phyloP scores from a whole-genome alignment of 2,329 filamentous ascomycete genomes.

The Fusarium albosuccineum region DNA sequence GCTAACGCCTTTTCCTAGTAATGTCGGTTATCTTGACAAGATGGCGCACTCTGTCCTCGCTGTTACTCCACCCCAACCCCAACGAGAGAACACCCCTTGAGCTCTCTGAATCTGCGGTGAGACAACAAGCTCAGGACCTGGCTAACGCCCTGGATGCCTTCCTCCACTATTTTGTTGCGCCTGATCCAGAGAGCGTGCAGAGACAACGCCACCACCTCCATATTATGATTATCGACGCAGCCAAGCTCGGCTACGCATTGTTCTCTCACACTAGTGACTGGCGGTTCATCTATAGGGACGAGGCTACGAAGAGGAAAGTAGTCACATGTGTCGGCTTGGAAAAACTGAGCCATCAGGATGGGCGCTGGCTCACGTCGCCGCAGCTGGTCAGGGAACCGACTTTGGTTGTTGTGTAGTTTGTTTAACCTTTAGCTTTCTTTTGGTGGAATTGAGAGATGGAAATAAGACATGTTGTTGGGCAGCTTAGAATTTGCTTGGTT shows the following conservation, averaged over 20 bases:
- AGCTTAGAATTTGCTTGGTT: not conserved
- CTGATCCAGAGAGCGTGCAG: not conserved
- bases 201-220: constrained; percentile 2
- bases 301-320: not conserved
- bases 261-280: constrained; percentile 13
- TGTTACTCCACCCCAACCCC: constrained; percentile 4
- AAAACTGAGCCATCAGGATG: not conserved
- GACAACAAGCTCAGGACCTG: not conserved
- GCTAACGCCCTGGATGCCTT: not conserved
- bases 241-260: constrained; percentile 5
- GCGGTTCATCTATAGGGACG: constrained; percentile 1
- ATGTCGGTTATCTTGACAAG: constrained; percentile 6
- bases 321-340: not conserved
- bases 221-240: constrained; percentile 1
- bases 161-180: constrained; percentile 1
- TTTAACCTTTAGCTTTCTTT: not conserved
- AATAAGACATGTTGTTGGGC: not conserved
- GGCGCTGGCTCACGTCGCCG: not conserved
- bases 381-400: not conserved
- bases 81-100: not conserved
- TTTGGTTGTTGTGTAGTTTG: not conserved
- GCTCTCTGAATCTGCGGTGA: not conserved
- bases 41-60: constrained; percentile 13
- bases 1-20: not conserved
- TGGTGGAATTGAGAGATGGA: not conserved